Evolutionary conservation across 441 rosid genomes (phyloP), one percentile per base, ranked within the genome.

Genomic region (Adansonia madagascariensis): DNA sequence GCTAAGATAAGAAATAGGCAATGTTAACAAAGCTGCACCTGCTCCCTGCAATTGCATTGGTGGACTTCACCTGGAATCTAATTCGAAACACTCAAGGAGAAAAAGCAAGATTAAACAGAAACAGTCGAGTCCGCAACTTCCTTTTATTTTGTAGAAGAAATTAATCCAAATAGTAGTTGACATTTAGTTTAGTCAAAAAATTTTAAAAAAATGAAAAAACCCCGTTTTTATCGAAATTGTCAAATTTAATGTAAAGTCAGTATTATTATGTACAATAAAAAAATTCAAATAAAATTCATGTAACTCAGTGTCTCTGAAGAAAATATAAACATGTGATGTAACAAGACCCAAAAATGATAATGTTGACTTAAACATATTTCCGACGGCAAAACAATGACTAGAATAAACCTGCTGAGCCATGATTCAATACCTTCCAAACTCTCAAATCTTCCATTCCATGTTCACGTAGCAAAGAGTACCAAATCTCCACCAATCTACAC

Each of bases 51-150:
- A 60, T 15, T 55, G 46, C 50, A 1, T 35, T 39, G 15, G 24
- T 9, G 44, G 78, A 81, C 46, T 1, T 53, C 35, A 22, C 79
- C 74, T 69, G 63, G 71, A 77, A 81, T 84, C 85, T 52, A 50
- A 72, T 35, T 35, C 41, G 41, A 35, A 35, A 59, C 72, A 77
- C 77, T 43, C 2, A 7, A 39, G 41, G n/a, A 64, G 18, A 4
- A 43, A 70, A 77, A 35, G 69, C 69, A 65, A 78, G 60, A 41
- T 43, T n/a, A 5, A 44, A 43, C 46, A 6, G 9, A 43, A 43
- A 43, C 46, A 6, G 46, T 43, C 46, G 41, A 35, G 41, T 35
- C 41, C 41, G 4, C 41, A 35, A 35, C 41, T 35, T 35, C 39
- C 39, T 35, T 35, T 35, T 35, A 35, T 35, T 35, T 35, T 35